Base-by-base conservation (phyloP, 768 basidiomycete genomes). In the Rhodosporidiobolus sp. region DNA sequence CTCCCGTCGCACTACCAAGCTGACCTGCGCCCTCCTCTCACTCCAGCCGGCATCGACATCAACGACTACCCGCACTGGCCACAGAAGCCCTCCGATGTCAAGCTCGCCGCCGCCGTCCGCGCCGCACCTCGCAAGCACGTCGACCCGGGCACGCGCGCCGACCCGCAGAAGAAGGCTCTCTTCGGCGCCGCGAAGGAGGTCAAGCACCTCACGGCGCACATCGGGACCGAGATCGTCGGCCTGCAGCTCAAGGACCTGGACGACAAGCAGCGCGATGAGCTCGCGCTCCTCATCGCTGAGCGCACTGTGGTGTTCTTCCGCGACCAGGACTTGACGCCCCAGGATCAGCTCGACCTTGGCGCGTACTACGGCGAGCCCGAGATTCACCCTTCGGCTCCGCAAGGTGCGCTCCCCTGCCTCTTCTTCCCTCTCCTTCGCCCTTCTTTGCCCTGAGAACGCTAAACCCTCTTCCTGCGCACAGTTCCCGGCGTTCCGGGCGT, bases 211-310 rank as follows among this genome's bases (percentile, higher is more conserved):
- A 89, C 89, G 0, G 89, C 88, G 3, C 83, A 84, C 49, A 88
- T 92, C 75, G 91, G 90, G 26, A 90, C 89, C 38, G 90, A 92
- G 79, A 82, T 92, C 58, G 79, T 82, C 9, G 90, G 90, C 12
- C 82, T 92, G 72, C 90, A 92, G 80, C 84, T 92, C 34, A 83
- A 87, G 67, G 87, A 89, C 76, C 83, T 91, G 16, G 84, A 87
- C 5, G 83, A 85, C 67, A 68, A 82, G 35, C 90, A 92, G 80
- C 91, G 90, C 81, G 89, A 92, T 77, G 90, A 92, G 77, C 83
- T 91, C 6, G 88, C 89, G 8, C 81, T 92, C 24, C 84, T 92
- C 49, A 85, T 88, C 58, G 90, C 88, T 3, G 90, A 91, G 79
- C 84, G 90, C 49, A 87, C 89, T 0, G 90, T 89, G 43, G 88